phyloP scores from a whole-genome alignment of 2,329 filamentous ascomycete species.

The Penicillium freii region DNA sequence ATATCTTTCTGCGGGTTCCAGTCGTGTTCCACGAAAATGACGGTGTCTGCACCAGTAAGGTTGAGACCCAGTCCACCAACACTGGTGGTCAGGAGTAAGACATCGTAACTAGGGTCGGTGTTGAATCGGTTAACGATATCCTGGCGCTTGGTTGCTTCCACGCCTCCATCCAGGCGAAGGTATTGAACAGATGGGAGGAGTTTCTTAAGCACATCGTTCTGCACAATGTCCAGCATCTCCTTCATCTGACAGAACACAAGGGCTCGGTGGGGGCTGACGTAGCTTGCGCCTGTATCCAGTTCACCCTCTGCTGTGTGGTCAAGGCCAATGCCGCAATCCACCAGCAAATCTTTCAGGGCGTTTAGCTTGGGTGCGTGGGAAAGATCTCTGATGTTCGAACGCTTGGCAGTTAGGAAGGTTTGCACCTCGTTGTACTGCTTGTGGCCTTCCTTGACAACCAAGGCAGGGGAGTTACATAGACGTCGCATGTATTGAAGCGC shows the following conservation, averaged over 20 bases:
- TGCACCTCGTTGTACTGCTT: conserved; percentile 87
- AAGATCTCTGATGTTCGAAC: conserved; percentile 79
- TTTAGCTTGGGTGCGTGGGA: conserved; percentile 88
- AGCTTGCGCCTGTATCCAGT: conserved; percentile 63
- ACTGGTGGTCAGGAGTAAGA: conserved; percentile 86
- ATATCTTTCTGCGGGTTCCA: conserved; percentile 99
- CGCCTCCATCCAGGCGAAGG: conserved; percentile 87
- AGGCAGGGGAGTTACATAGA: conserved; percentile 92
- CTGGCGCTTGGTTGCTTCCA: conserved; percentile 90
- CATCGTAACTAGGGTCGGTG: conserved; percentile 93
- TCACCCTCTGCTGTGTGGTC: conserved; percentile 57
- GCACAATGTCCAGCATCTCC: conserved; percentile 99
- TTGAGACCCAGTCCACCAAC: conserved; percentile 94
- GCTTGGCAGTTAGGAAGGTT: conserved; percentile 71
- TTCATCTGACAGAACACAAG: conserved; percentile 99
- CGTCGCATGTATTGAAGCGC: conserved; percentile 99
- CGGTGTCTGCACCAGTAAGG: conserved; percentile 92
- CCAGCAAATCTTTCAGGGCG: conserved; percentile 84
- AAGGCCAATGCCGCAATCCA: conserved; percentile 95
- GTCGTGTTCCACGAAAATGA: conserved; percentile 99
- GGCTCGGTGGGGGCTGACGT: conserved; percentile 92
- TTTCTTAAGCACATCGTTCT: conserved; percentile 84
- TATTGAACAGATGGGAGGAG: conserved; percentile 91
- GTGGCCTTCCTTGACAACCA: conserved; percentile 93
- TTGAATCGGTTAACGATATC: conserved; percentile 99